Percentiles rank a stretch among this genome's conserved stretches.
These are phyloP conservation scores for Schizopora paradoxa DNA, from an alignment of 1,284 basidiomycete species.

Conservation along the genomic window DNA sequence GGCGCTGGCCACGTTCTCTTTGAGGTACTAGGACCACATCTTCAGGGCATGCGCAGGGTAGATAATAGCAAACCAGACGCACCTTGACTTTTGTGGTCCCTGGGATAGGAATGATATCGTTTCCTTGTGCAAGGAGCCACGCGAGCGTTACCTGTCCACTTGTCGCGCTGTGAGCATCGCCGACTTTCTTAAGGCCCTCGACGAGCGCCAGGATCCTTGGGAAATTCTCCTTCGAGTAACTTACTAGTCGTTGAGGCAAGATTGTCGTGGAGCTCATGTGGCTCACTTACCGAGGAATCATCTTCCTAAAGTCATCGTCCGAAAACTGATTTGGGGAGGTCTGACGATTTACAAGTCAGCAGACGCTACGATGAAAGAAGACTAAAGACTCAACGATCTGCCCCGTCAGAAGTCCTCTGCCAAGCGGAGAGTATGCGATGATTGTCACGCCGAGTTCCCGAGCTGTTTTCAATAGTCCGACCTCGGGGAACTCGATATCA, in stretches of 20 bases:
- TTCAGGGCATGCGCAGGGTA: constrained; percentile 2
- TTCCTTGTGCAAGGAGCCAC: constrained; percentile 53
- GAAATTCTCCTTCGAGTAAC: constrained; percentile 46
- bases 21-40: constrained; percentile 29
- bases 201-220: constrained; percentile 51
- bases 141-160: constrained; percentile 54
- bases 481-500: constrained; percentile 44
- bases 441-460: constrained; percentile 48
- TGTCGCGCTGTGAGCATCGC: constrained; percentile 41
- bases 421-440: constrained; percentile 59
- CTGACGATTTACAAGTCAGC: constrained; percentile 22
- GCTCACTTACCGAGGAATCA: constrained; percentile 12
- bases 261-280: neutral
- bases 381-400: constrained; percentile 33
- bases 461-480: constrained; percentile 43
- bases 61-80: constrained; percentile 4
- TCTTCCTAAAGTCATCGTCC: constrained; percentile 40
- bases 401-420: constrained; percentile 59
- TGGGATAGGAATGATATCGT: constrained; percentile 50
- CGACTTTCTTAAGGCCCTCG: constrained; percentile 40
- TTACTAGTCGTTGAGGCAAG: constrained; percentile 10
- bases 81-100: constrained; percentile 43
- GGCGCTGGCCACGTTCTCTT: constrained; percentile 37
- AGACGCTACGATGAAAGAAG: neutral
- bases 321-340: constrained; percentile 47